A percentile compares a stretch with the other conserved stretches of the same genome.
phyloP scores from a whole-genome alignment of 1,284 basidiomycete species.

The Papiliotrema fonsecae region DNA sequence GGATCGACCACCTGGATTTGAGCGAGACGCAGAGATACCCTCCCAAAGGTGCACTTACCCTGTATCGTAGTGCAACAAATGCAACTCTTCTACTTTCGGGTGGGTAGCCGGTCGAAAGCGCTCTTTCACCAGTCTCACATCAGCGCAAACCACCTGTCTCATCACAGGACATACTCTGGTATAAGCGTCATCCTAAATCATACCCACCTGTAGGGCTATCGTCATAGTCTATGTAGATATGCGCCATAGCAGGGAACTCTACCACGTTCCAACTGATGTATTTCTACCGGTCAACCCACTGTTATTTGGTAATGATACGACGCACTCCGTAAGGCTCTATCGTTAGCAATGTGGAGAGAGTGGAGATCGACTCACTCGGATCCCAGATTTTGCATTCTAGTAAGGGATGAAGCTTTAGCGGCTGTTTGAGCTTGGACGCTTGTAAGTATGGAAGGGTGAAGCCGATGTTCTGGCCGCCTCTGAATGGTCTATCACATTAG shows the following conservation, averaged over 20 bases:
- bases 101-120: conserved; percentile 25
- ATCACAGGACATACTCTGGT: neutral
- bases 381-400: conserved; percentile 22
- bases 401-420: conserved; percentile 20
- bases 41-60: conserved; percentile 10
- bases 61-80: conserved; percentile 17
- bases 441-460: conserved; percentile 20
- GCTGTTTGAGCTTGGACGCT: conserved; percentile 12
- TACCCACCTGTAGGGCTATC: conserved; percentile 20
- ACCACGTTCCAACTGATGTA: conserved; percentile 26
- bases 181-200: neutral
- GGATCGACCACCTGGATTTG: conserved; percentile 17
- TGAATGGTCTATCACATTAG: conserved; percentile 15
- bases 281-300: conserved; percentile 12
- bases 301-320: neutral
- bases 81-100: conserved; percentile 23
- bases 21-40: neutral
- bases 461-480: conserved; percentile 22
- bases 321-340: conserved; percentile 25
- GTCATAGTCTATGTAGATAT: conserved; percentile 26
- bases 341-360: neutral
- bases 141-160: neutral
- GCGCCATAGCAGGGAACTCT: conserved; percentile 22
- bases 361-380: conserved; percentile 17
- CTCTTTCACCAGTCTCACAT: conserved; percentile 20